Conservation (phyloP, 2,329 filamentous ascomycete genomes). For the Fusarium poae region DNA sequence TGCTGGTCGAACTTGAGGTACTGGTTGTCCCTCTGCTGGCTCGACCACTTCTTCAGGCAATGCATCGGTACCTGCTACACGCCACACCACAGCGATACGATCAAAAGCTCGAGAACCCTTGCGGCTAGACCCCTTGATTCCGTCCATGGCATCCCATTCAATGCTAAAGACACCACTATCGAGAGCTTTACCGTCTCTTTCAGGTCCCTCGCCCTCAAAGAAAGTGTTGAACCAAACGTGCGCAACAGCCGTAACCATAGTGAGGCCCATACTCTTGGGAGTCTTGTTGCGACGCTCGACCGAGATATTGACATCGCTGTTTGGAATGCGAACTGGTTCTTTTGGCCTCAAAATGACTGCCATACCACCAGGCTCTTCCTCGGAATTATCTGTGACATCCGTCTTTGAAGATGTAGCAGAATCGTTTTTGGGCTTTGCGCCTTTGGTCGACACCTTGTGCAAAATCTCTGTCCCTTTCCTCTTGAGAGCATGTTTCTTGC, state of each 20-base stretch:
- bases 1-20: conserved; percentile 76
- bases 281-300: conserved; percentile 88
- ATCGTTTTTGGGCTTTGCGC: conserved; percentile 45
- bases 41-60: conserved; percentile 62
- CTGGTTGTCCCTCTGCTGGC: conserved; percentile 74
- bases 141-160: conserved; percentile 81
- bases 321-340: conserved; percentile 76
- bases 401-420: conserved; percentile 39
- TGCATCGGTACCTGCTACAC: conserved; percentile 55
- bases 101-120: conserved; percentile 89
- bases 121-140: conserved; percentile 87
- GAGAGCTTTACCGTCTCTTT: conserved; percentile 73
- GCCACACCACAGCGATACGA: conserved; percentile 87
- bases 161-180: conserved; percentile 74
- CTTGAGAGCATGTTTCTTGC: conserved; percentile 44
- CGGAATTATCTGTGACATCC: conserved; percentile 46
- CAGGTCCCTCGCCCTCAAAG: conserved; percentile 86
- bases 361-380: conserved; percentile 71
- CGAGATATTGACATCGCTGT: conserved; percentile 90
- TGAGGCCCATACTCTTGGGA: conserved; percentile 80
- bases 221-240: conserved; percentile 98
- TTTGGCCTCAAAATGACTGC: conserved; percentile 83
- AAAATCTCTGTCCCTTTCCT: conserved; percentile 53
- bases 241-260: conserved; percentile 91
- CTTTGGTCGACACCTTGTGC: conserved; percentile 48